Conservation (phyloP, 2,329 filamentous ascomycete species). For the Coleophoma crateriformis region DNA sequence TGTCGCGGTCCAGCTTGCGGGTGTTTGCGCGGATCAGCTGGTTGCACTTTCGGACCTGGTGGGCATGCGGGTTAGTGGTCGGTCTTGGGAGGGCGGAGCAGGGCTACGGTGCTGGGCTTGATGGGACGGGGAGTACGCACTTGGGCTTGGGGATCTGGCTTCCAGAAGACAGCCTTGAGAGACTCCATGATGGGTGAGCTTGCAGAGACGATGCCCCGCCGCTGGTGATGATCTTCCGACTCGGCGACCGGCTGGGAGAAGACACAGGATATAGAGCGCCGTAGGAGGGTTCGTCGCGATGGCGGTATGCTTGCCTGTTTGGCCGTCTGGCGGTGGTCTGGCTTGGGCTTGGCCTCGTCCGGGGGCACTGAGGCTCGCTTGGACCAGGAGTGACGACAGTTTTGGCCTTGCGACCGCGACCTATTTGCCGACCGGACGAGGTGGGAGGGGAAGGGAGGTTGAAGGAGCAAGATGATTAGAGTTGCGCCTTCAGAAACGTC, state of each 20-base stretch:
- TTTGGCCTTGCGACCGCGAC: too few relatives aligned
- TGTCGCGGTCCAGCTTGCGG: slow-evolving; percentile 92
- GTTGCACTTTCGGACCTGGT: slow-evolving; percentile 91
- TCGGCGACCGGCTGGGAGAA: too few relatives aligned
- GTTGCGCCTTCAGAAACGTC: too few relatives aligned
- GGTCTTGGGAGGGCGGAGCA: background rate
- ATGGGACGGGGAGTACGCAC: slow-evolving; percentile 41
- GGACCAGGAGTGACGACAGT: too few relatives aligned
- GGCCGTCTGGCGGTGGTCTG: too few relatives aligned
- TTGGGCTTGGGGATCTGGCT: slow-evolving; percentile 89
- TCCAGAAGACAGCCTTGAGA: slow-evolving; percentile 79
- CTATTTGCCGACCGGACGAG: too few relatives aligned
- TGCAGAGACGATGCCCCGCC: slow-evolving; percentile 7
- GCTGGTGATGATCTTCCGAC: background rate
- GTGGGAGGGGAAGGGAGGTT: too few relatives aligned
- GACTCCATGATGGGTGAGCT: slow-evolving; percentile 64
- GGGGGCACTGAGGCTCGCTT: too few relatives aligned
- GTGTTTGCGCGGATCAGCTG: slow-evolving; percentile 82
- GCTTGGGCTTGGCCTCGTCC: too few relatives aligned
- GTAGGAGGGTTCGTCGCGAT: background rate
- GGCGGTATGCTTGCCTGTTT: too few relatives aligned
- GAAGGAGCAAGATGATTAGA: too few relatives aligned
- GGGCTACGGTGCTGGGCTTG: background rate
- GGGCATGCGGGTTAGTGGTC: background rate
- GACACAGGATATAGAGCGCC: too few relatives aligned